Conservation (phyloP, 805 yeast genomes). For the Kuraishia ogatae region DNA sequence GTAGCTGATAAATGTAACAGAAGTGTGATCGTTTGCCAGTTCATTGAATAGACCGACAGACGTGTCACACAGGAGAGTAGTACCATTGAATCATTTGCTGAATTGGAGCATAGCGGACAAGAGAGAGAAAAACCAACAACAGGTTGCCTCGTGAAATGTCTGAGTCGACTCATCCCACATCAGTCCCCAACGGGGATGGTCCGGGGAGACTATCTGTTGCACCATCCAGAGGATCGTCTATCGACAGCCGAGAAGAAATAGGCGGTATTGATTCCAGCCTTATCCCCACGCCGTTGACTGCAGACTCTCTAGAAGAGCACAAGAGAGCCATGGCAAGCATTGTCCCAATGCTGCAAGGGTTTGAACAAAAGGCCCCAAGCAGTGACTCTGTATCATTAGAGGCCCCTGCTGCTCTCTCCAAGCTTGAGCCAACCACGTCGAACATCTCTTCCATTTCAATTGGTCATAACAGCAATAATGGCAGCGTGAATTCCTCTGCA, state of each 20-base stretch:
- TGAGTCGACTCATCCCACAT: neutral
- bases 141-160: neutral
- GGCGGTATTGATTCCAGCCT: neutral
- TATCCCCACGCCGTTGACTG: neutral
- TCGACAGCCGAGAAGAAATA: neutral
- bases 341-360: constrained; percentile 67
- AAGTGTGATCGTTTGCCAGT: too few relatives aligned
- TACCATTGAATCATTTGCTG: too few relatives aligned
- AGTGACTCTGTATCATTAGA: constrained; percentile 17
- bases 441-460: constrained; percentile 5
- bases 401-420: constrained; percentile 1
- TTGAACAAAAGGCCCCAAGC: constrained; percentile 59
- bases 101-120: too few relatives aligned
- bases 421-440: constrained; percentile 5
- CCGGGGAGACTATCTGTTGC: neutral
- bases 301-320: constrained; percentile 22
- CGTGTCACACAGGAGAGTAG: too few relatives aligned
- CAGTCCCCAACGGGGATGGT: neutral
- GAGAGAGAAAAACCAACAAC: too few relatives aligned
- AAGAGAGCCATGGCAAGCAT: constrained; percentile 67
- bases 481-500: neutral
- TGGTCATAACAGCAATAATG: constrained; percentile 2
- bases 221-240: neutral
- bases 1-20: too few relatives aligned
- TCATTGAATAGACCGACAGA: too few relatives aligned